Percentiles rank a stretch among this genome's conserved stretches.
These are phyloP conservation scores for Lasiodiplodia sp. DNA, from an alignment of 2,329 filamentous ascomycete species.

Conservation along the genomic window DNA sequence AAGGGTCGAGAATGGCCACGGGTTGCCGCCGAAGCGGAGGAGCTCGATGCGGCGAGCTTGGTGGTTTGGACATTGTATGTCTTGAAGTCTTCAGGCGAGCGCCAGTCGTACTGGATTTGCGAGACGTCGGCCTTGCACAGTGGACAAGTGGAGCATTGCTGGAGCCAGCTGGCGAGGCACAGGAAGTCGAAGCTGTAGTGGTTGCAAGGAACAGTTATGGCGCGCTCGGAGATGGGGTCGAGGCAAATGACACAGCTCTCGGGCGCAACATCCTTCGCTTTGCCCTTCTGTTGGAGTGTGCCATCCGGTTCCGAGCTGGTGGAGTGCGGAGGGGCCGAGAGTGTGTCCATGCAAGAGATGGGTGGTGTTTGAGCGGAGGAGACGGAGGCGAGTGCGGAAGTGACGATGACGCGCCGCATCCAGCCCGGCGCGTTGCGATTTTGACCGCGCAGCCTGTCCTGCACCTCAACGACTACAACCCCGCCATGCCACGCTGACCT, in stretches of 20 bases:
- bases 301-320: background rate
- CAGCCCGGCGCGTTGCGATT: constrained; percentile 10
- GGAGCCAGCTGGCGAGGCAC: constrained; percentile 83
- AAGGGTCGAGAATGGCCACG: constrained; percentile 28
- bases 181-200: constrained; percentile 86
- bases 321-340: background rate
- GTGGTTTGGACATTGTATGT: constrained; percentile 61
- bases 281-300: background rate
- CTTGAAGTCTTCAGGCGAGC: constrained; percentile 61
- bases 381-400: constrained; percentile 4
- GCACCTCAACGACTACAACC: background rate
- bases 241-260: constrained; percentile 87
- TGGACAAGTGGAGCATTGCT: constrained; percentile 75
- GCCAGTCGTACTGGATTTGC: constrained; percentile 71
- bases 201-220: constrained; percentile 76
- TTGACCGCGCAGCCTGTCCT: constrained; percentile 1
- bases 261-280: constrained; percentile 12
- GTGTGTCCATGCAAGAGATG: constrained; percentile 2
- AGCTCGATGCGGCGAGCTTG: constrained; percentile 25
- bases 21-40: background rate
- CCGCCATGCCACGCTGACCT: constrained; percentile 19
- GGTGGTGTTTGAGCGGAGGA: background rate
- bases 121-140: constrained; percentile 69
- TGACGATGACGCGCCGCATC: background rate
- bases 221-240: constrained; percentile 74